Conservation (phyloP, 108 stramenopile species). For the Skeletonema marinoi region DNA sequence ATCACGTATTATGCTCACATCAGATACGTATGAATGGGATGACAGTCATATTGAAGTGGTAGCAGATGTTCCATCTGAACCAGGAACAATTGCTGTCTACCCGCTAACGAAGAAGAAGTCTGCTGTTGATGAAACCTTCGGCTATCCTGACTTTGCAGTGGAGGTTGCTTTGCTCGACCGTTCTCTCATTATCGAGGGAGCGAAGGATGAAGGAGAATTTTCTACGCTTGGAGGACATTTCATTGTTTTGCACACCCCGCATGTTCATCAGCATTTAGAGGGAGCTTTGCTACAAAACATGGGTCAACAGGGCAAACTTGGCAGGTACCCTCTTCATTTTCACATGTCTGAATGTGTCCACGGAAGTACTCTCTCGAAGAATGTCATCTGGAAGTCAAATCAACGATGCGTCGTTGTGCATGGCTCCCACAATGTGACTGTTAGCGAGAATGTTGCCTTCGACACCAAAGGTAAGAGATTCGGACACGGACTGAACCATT, state of each 20-base stretch:
- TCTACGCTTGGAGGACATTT: slow-evolving; percentile 31
- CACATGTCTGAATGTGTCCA: slow-evolving; percentile 31
- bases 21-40: not conserved
- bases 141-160: slow-evolving; percentile 39
- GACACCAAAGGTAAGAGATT: slow-evolving; percentile 4
- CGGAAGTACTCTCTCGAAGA: slow-evolving; percentile 34
- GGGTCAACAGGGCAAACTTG: slow-evolving; percentile 33
- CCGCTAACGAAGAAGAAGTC: slow-evolving; percentile 19
- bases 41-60: slow-evolving; percentile 12
- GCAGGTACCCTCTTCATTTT: slow-evolving; percentile 53
- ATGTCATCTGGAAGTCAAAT: slow-evolving; percentile 48
- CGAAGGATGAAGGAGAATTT: slow-evolving; percentile 3
- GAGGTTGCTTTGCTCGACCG: slow-evolving; percentile 53
- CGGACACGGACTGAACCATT: not conserved
- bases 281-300: slow-evolving; percentile 39
- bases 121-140: slow-evolving; percentile 10
- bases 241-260: slow-evolving; percentile 40
- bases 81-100: slow-evolving; percentile 9
- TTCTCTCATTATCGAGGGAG: slow-evolving; percentile 45
- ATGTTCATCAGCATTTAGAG: slow-evolving; percentile 30
- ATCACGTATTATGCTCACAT: slow-evolving; percentile 9
- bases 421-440: slow-evolving; percentile 28
- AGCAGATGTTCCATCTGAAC: slow-evolving; percentile 4
- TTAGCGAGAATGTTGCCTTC: slow-evolving; percentile 52
- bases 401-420: slow-evolving; percentile 54